phyloP scores from a whole-genome alignment of 2,329 filamentous ascomycete species.

The Epicoccum nigrum region DNA sequence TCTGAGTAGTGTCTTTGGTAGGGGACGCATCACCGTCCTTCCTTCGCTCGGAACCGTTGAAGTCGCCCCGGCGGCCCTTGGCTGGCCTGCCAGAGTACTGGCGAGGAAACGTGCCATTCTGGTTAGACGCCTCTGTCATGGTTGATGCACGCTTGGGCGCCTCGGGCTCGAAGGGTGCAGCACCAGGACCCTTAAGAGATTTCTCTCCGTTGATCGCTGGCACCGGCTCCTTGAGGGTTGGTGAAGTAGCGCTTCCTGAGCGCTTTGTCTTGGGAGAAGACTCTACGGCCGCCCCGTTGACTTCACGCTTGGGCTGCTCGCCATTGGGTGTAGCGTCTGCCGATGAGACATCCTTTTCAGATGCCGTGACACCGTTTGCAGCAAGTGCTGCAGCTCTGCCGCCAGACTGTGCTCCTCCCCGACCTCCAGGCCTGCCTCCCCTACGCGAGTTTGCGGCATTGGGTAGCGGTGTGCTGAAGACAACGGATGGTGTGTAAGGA shows the following conservation, averaged over 20 bases:
- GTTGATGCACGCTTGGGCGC: slow-evolving; percentile 28
- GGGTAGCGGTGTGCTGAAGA: slow-evolving; percentile 85
- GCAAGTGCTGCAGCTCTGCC: slow-evolving; percentile 52
- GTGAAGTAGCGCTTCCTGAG: slow-evolving; percentile 41
- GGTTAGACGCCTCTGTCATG: slow-evolving; percentile 26
- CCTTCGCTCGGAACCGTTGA: slow-evolving; percentile 36
- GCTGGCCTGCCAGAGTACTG: slow-evolving; percentile 37
- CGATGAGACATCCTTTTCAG: slow-evolving; percentile 46
- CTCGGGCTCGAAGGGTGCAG: slow-evolving; percentile 32
- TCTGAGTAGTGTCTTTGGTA: slow-evolving; percentile 42
- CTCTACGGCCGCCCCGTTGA: slow-evolving; percentile 34
- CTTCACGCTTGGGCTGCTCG: slow-evolving; percentile 44
- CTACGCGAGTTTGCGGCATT: slow-evolving; percentile 46
- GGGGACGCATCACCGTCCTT: slow-evolving; percentile 42
- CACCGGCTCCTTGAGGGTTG: slow-evolving; percentile 36
- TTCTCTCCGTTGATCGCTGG: slow-evolving; percentile 33
- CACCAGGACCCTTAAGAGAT: slow-evolving; percentile 24
- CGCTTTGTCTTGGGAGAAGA: slow-evolving; percentile 45
- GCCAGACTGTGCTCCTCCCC: slow-evolving; percentile 62
- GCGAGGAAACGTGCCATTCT: slow-evolving; percentile 37
- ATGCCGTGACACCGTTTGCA: slow-evolving; percentile 45
- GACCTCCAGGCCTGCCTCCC: slow-evolving; percentile 58
- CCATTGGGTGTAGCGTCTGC: slow-evolving; percentile 31
- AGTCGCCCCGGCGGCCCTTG: slow-evolving; percentile 43
- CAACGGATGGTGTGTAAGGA: slow-evolving; percentile 80